Percentiles rank a stretch among this genome's conserved stretches.
phyloP scores from a whole-genome alignment of 1,284 basidiomycete species.

The Somion occarium region DNA sequence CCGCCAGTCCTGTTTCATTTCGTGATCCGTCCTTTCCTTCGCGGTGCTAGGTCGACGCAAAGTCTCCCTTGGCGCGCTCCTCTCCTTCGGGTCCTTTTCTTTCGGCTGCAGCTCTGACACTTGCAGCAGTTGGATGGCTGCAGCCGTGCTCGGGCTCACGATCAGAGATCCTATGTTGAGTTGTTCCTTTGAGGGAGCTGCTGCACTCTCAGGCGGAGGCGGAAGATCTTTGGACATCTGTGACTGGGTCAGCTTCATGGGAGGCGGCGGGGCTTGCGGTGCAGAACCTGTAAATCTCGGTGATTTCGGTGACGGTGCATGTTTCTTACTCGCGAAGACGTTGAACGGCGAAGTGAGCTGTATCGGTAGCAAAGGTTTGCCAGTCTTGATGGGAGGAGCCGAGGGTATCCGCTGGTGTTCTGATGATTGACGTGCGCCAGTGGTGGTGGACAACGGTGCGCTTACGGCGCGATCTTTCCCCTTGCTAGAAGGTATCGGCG shows the following conservation, averaged over 20 bases:
- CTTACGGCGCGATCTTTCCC: conserved; percentile 24
- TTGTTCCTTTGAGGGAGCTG: not conserved
- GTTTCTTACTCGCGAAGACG: conserved; percentile 32
- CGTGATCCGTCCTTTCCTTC: conserved; percentile 27
- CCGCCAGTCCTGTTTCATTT: conserved; percentile 58
- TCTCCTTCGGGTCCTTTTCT: conserved; percentile 2
- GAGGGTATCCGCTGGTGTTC: not conserved
- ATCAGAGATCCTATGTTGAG: not conserved
- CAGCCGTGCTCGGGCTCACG: conserved; percentile 25
- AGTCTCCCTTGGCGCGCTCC: not conserved
- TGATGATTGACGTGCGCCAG: not conserved
- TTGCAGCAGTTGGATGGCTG: conserved; percentile 31
- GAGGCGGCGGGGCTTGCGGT: conserved; percentile 25
- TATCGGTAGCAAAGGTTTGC: conserved; percentile 19
- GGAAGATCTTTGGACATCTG: conserved; percentile 7
- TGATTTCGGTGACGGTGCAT: conserved; percentile 13
- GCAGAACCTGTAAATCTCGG: conserved; percentile 16
- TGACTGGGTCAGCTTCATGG: conserved; percentile 29
- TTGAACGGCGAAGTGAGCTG: conserved; percentile 34
- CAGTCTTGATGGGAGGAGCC: not conserved
- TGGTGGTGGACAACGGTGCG: no score
- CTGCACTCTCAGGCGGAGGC: not conserved
- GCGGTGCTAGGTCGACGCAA: not conserved
- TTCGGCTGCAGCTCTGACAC: not conserved
- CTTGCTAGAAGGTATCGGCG: conserved; percentile 18